phyloP scores from a whole-genome alignment of 2,329 filamentous ascomycete genomes.

The Knoxdaviesia proteae region DNA sequence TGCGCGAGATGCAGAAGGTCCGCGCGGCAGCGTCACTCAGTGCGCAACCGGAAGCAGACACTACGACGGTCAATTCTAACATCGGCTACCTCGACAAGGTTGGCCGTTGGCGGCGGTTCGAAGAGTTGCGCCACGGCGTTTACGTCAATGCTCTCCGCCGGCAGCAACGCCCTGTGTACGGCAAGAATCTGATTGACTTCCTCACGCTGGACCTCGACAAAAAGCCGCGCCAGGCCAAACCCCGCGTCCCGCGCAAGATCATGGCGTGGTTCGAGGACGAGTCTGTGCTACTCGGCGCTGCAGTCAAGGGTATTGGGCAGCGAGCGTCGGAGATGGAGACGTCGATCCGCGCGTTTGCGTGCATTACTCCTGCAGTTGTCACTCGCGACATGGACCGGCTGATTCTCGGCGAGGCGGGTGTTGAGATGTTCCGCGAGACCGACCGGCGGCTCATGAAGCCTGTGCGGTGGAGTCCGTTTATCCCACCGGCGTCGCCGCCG shows the following conservation, averaged over 20 bases:
- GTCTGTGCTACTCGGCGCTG: constrained; percentile 38
- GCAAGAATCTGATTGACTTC: constrained; percentile 54
- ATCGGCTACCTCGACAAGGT: constrained; percentile 54
- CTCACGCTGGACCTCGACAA: constrained; percentile 43
- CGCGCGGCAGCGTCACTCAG: constrained; percentile 34
- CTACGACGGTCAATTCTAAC: constrained; percentile 46
- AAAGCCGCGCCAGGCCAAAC: constrained; percentile 36
- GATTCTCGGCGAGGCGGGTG: constrained; percentile 38
- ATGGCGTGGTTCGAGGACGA: constrained; percentile 59
- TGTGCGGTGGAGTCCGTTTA: constrained; percentile 32
- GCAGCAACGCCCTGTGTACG: constrained; percentile 64
- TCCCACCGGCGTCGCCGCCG: constrained; percentile 30
- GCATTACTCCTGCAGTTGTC: constrained; percentile 74
- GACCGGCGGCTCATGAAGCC: constrained; percentile 37
- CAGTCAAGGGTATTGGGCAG: constrained; percentile 56
- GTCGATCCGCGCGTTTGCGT: constrained; percentile 71
- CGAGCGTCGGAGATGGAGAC: constrained; percentile 53
- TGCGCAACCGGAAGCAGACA: constrained; percentile 25
- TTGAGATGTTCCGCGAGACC: constrained; percentile 33
- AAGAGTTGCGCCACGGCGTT: constrained; percentile 61
- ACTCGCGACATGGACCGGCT: constrained; percentile 56
- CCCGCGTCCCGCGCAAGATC: constrained; percentile 38
- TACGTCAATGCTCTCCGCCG: constrained; percentile 66
- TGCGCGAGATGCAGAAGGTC: constrained; percentile 49
- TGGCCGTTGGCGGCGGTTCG: constrained; percentile 46